These are phyloP conservation scores for Platanthera zijinensis DNA, from an alignment of 106 monocot species.

Conservation along the genomic window DNA sequence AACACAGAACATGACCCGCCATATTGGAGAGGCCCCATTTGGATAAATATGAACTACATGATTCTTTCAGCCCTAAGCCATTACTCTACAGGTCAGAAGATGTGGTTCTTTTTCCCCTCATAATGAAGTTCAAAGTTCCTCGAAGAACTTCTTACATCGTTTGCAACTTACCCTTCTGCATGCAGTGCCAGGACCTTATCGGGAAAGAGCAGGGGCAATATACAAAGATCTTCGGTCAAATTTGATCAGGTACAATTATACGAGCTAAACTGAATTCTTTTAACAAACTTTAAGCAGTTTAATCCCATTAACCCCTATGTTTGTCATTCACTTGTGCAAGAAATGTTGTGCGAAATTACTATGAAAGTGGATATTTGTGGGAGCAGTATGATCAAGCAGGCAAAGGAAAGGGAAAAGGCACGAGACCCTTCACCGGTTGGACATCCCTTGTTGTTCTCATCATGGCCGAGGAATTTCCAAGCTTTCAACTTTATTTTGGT, in stretches of 20 bases:
- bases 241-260: constrained; percentile 56
- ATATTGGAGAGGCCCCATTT: constrained; percentile 95
- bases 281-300: neutral
- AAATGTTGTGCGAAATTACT: constrained; percentile 73
- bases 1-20: constrained; percentile 97
- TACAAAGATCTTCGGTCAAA: constrained; percentile 79
- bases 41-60: constrained; percentile 99
- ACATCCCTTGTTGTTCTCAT: constrained; percentile 82
- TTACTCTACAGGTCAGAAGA: constrained; percentile 61
- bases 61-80: constrained; percentile 83
- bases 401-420: constrained; percentile 79
- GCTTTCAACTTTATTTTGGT: constrained; percentile 10
- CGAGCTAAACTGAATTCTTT: neutral
- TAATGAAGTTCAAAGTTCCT: no score
- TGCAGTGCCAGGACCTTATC: constrained; percentile 82
- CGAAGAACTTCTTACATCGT: no score
- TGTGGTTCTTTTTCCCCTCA: neutral
- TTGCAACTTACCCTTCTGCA: neutral
- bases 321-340: constrained; percentile 25
- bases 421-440: constrained; percentile 91
- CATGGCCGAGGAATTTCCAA: constrained; percentile 79
- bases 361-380: constrained; percentile 80
- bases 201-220: constrained; percentile 25
- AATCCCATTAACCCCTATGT: neutral
- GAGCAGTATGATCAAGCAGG: constrained; percentile 90